Evolutionary conservation across 257 asterid genomes (phyloP), one percentile per base, ranked within the genome.

Genomic region (Petunia axillaris): DNA sequence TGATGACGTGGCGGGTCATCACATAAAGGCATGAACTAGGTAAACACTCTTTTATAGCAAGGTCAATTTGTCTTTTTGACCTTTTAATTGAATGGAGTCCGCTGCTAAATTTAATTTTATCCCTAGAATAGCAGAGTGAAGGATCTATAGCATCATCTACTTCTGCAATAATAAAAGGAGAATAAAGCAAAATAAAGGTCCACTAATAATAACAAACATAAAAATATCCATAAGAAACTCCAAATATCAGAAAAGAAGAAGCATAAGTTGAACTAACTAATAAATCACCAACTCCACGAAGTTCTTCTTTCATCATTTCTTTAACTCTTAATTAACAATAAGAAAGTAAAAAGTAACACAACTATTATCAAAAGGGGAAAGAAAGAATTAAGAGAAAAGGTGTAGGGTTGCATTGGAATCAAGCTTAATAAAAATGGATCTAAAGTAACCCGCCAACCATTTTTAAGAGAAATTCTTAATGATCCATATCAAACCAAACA

Each of bases 211-310:
- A 70, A 25, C 1, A 9, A 48, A 48, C 9, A 48, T 35, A 48
- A 71, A 11, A 10, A 25, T 25, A 25, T 25, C 25, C 25, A 25
- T 25, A 25, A 48, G 14, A 4, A 35, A 64, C 48, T 64, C 71
- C 48, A 64, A 37, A 59, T 6, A 59, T 59, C 65, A 59, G 4
- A 59, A 11, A 64, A 38, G 8, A 5, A 38, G 10, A 64, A 16
- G 57, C n/a, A 46, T 35, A 71, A 35, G 5, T 13, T 71, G 77
- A 73, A 35, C 77, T 50, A 48, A 7, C 62, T 14, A 57, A 35
- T 14, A 57, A 35, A 66, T 66, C 37, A 66, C 74, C 62, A 53
- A 35, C 77, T 71, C 77, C 77, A 71, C 62, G 36, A 71, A 11
- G 11, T 50, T 71, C 77, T 11, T 71, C 37, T 48, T 71, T 46